phyloP scores from a whole-genome alignment of 495 filamentous ascomycete species.

The Annulohypoxylon bovei region DNA sequence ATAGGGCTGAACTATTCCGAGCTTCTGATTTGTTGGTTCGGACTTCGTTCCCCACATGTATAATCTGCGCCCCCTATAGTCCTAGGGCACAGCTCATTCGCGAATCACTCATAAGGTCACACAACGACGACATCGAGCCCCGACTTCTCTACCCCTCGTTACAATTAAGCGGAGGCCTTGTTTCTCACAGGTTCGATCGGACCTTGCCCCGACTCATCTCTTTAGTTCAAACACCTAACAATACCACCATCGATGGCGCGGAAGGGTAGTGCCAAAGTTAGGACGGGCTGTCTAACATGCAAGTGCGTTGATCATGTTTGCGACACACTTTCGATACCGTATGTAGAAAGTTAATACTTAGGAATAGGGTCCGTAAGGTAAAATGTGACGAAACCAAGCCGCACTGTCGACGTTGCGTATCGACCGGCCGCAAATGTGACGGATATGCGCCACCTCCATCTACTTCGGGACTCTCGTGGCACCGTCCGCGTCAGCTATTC shows the following conservation, averaged over 20 bases:
- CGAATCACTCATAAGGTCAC: neutral
- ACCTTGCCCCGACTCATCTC: neutral
- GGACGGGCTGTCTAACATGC: conserved; percentile 43
- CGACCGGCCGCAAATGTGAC: conserved; percentile 61
- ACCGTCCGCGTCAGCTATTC: conserved; percentile 41
- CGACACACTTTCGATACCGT: neutral
- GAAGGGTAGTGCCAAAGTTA: conserved; percentile 42
- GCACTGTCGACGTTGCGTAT: conserved; percentile 55
- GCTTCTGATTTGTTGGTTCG: conserved; percentile 24
- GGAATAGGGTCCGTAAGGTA: conserved; percentile 57
- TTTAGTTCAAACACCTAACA: neutral
- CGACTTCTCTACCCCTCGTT: neutral
- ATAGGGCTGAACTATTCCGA: conserved; percentile 10
- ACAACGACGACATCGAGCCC: neutral
- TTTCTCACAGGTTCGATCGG: conserved; percentile 26
- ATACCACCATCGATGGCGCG: conserved; percentile 28
- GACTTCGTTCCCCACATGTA: conserved; percentile 19
- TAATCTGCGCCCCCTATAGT: conserved; percentile 21
- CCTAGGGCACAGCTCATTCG: neutral
- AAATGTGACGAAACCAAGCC: conserved; percentile 66
- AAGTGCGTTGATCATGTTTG: conserved; percentile 33
- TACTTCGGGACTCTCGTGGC: conserved; percentile 29
- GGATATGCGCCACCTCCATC: conserved; percentile 38
- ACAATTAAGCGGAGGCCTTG: neutral
- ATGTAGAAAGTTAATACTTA: neutral